Conservation (phyloP, 345 rosid genomes). For the Citrus trifoliata region DNA sequence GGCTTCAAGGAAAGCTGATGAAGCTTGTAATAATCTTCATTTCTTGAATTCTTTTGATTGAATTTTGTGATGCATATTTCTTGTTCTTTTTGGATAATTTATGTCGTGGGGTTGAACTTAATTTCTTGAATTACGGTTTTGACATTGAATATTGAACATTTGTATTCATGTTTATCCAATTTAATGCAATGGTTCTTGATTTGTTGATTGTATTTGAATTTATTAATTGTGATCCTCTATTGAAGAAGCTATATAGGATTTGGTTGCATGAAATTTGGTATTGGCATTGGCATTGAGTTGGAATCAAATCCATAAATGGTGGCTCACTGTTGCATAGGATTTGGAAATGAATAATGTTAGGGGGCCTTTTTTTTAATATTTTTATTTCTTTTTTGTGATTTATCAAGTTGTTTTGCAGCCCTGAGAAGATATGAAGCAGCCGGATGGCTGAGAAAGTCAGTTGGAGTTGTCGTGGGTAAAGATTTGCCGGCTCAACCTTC, state of each 20-base stretch:
- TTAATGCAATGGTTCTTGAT: not conserved
- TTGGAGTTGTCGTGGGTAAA: constrained; percentile 72
- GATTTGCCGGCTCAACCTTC: constrained; percentile 89
- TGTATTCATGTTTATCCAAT: not conserved
- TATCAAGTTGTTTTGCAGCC: constrained; percentile 32
- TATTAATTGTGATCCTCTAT: not conserved
- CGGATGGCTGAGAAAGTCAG: constrained; percentile 76
- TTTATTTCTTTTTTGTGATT: not conserved
- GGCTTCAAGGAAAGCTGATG: constrained; percentile 57
- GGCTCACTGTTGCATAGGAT: not conserved
- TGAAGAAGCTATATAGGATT: not conserved
- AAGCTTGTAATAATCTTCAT: constrained; percentile 54
- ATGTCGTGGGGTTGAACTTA: not conserved
- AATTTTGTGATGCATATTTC: not conserved
- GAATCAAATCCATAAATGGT: not conserved
- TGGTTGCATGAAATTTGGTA: not conserved
- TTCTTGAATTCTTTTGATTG: not conserved
- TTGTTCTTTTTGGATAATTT: constrained; percentile 1
- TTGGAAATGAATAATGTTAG: not conserved
- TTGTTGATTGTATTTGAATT: not conserved
- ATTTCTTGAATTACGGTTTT: not conserved
- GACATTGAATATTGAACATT: not conserved
- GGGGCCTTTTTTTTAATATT: not conserved
- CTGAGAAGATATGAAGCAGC: constrained; percentile 75
- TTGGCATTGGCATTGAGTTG: not conserved